A percentile compares a stretch with the other conserved stretches of the same genome.
Conservation (phyloP, 441 rosid genomes). For the Aleurites moluccanus region DNA sequence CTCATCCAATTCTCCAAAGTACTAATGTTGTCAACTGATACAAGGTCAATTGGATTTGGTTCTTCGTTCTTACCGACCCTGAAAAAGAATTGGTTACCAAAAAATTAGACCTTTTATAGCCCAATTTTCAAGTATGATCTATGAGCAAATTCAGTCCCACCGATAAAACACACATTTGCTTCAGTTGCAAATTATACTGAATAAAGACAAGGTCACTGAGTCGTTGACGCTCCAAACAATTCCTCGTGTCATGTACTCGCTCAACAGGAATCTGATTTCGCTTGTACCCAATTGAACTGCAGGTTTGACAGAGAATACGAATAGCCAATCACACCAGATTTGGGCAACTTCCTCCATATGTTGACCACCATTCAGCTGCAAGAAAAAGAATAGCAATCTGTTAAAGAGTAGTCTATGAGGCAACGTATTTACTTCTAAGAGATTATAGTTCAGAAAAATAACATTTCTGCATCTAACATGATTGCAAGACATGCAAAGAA, state of each 20-base stretch:
- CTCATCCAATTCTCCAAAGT: slow-evolving; percentile 66
- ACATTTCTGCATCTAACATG: not conserved
- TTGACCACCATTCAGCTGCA: slow-evolving; percentile 95
- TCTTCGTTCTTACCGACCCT: slow-evolving; percentile 37
- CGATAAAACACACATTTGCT: slow-evolving; percentile 26
- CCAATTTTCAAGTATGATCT: slow-evolving; percentile 5
- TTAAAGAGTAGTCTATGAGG: not conserved
- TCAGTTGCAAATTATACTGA: slow-evolving; percentile 29
- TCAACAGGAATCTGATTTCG: slow-evolving; percentile 36
- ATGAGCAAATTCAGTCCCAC: slow-evolving; percentile 1
- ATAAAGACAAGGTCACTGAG: slow-evolving; percentile 28
- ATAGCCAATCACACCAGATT: slow-evolving; percentile 68
- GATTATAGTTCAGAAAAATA: not conserved
- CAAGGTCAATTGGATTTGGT: slow-evolving; percentile 45
- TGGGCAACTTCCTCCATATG: slow-evolving; percentile 92
- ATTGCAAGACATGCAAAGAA: slow-evolving; percentile 12
- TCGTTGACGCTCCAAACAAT: slow-evolving; percentile 31
- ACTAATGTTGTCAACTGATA: slow-evolving; percentile 41
- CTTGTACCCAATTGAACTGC: slow-evolving; percentile 48
- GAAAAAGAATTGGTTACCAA: slow-evolving; percentile 16
- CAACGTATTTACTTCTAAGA: slow-evolving; percentile 4
- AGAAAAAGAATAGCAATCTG: slow-evolving; percentile 24
- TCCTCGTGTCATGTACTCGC: slow-evolving; percentile 45
- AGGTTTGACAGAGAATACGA: slow-evolving; percentile 75
- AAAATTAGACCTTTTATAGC: slow-evolving; percentile 1